Percentiles rank a stretch among this genome's conserved stretches.
These are phyloP conservation scores for Peltaster fructicola DNA, from an alignment of 2,329 filamentous ascomycete genomes.

Conservation along the genomic window DNA sequence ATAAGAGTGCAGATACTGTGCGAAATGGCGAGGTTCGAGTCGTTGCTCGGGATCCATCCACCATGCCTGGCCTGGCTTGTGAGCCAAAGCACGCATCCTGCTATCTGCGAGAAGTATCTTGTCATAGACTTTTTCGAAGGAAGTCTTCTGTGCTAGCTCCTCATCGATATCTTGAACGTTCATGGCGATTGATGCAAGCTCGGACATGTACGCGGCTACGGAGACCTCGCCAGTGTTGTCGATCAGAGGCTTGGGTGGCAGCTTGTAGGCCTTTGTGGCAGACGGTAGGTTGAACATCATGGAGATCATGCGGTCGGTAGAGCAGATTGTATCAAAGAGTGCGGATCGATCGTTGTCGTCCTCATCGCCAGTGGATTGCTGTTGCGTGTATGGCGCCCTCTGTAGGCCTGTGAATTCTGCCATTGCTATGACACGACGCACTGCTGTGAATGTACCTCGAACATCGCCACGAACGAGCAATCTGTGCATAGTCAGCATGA, in stretches of 20 bases:
- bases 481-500: conserved; percentile 9
- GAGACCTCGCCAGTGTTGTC: conserved; percentile 10
- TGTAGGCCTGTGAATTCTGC: conserved; percentile 23
- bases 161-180: conserved; percentile 13
- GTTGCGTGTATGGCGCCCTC: conserved; percentile 5
- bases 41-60: no score
- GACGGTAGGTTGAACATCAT: conserved; percentile 21
- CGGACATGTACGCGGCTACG: conserved; percentile 11
- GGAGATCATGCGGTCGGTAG: conserved; percentile 15
- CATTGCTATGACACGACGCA: conserved; percentile 22
- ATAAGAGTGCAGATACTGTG: no score
- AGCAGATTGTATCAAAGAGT: conserved; percentile 18
- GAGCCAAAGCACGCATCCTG: no score
- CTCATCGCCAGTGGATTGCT: conserved; percentile 3
- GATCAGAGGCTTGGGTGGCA: conserved; percentile 7
- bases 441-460: conserved; percentile 19
- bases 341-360: conserved; percentile 9
- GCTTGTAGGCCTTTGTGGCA: conserved; percentile 12
- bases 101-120: no score
- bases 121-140: conserved; percentile 5
- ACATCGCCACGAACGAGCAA: conserved; percentile 19
- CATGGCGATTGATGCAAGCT: conserved; percentile 12
- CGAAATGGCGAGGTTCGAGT: no score
- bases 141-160: no score
- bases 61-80: no score